Conservation (phyloP, 78 protist genomes). For the Diacronema lutheri region DNA sequence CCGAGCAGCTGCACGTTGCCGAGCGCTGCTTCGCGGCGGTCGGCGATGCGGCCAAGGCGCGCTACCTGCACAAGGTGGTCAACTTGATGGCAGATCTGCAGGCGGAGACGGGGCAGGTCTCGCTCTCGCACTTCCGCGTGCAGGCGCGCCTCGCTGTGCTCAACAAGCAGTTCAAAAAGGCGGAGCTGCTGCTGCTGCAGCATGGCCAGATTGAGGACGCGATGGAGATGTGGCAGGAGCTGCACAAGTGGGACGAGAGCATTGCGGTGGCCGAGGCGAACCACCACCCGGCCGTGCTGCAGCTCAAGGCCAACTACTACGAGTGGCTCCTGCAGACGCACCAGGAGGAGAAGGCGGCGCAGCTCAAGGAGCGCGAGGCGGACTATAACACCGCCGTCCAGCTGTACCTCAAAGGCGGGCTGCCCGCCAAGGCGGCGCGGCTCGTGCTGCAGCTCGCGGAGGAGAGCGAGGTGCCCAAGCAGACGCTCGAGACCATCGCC, state of each 20-base stretch:
- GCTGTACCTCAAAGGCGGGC: slow-evolving; percentile 67
- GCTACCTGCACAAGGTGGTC: slow-evolving; percentile 52
- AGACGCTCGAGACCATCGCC: slow-evolving; percentile 54
- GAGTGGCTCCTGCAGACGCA: slow-evolving; percentile 60
- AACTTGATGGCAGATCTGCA: slow-evolving; percentile 24
- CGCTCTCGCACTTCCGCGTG: slow-evolving; percentile 45
- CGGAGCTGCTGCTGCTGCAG: slow-evolving; percentile 60
- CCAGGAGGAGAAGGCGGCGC: slow-evolving; percentile 78
- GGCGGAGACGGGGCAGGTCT: neutral
- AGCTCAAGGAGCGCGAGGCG: slow-evolving; percentile 60
- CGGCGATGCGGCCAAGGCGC: slow-evolving; percentile 67
- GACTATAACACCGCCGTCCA: slow-evolving; percentile 50
- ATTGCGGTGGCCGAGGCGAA: slow-evolving; percentile 57
- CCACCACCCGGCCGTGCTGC: slow-evolving; percentile 17
- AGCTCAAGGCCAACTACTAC: slow-evolving; percentile 42
- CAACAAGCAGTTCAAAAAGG: slow-evolving; percentile 41
- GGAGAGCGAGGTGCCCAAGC: neutral
- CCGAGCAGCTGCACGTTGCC: slow-evolving; percentile 47
- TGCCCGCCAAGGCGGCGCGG: slow-evolving; percentile 76
- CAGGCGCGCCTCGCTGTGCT: slow-evolving; percentile 57
- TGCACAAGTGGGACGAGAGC: slow-evolving; percentile 67
- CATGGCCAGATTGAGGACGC: slow-evolving; percentile 55
- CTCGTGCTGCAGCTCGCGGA: slow-evolving; percentile 35
- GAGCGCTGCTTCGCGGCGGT: slow-evolving; percentile 75
- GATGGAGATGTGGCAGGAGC: slow-evolving; percentile 63